A percentile compares a stretch with the other conserved stretches of the same genome.
These are phyloP conservation scores for Lumnitzera racemosa DNA, from an alignment of 345 rosid genomes.

Conservation along the genomic window DNA sequence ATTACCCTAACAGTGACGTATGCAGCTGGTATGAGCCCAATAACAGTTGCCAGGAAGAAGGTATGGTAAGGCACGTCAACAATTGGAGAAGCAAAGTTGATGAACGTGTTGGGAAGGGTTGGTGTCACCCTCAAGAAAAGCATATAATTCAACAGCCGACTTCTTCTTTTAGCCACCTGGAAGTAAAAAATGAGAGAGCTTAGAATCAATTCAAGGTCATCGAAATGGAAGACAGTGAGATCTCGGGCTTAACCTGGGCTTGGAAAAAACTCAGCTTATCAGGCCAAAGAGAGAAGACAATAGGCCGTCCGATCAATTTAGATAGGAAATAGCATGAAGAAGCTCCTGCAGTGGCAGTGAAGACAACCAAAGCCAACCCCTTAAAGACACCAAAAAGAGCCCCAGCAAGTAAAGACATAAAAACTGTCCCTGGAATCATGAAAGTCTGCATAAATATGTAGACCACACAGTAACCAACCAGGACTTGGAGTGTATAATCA, in stretches of 20 bases:
- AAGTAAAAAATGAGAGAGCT: conserved; percentile 8
- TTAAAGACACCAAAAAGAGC: conserved; percentile 76
- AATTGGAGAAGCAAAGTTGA: conserved; percentile 88
- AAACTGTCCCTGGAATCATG: conserved; percentile 91
- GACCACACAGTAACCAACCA: conserved; percentile 71
- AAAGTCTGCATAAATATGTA: conserved; percentile 94
- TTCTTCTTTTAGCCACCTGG: conserved; percentile 76
- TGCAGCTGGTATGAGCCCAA: conserved; percentile 91
- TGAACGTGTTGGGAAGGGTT: conserved; percentile 84
- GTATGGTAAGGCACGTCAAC: conserved; percentile 87
- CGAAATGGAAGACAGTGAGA: too few species aligned
- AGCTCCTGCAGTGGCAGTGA: conserved; percentile 92
- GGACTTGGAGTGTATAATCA: conserved; percentile 78
- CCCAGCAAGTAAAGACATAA: conserved; percentile 95
- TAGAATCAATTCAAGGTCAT: too few species aligned
- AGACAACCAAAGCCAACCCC: conserved; percentile 86
- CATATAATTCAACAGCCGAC: conserved; percentile 72
- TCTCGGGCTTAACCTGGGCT: conserved; percentile 53
- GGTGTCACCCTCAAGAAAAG: conserved; percentile 88
- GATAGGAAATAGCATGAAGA: conserved; percentile 90
- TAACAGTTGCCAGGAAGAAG: conserved; percentile 69
- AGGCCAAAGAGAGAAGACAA: conserved; percentile 79
- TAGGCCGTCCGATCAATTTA: conserved; percentile 73
- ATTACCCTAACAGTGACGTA: conserved; percentile 84
- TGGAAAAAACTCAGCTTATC: conserved; percentile 84